A percentile compares a stretch with the other conserved stretches of the same genome.
Conservation (phyloP, 345 rosid species). For the Aethionema arabicum region DNA sequence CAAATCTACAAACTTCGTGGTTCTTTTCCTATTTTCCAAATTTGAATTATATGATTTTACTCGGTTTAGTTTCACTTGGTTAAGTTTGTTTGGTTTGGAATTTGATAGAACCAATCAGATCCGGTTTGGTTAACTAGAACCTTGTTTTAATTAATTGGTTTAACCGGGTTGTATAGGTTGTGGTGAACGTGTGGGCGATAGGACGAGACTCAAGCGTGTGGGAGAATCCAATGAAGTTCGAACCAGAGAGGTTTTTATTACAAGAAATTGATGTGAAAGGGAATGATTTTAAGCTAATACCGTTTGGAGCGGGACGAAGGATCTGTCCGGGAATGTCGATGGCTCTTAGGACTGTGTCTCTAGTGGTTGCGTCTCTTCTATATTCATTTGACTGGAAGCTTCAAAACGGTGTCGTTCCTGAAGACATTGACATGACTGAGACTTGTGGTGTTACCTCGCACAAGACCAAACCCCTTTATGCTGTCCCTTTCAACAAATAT, state of each 20-base stretch:
- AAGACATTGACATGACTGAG: not conserved
- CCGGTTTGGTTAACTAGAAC: too few relatives aligned
- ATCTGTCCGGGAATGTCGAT: not conserved
- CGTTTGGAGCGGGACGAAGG: conserved; percentile 30
- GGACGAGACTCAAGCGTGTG: not conserved
- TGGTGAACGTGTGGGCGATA: conserved; percentile 1
- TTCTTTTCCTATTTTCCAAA: too few relatives aligned
- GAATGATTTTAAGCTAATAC: conserved; percentile 28
- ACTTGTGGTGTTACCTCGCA: not conserved
- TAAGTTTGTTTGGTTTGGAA: too few relatives aligned
- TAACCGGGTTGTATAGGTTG: not conserved
- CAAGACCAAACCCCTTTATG: not conserved
- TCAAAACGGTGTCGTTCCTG: not conserved
- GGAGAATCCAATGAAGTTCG: not conserved
- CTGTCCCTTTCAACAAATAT: not conserved
- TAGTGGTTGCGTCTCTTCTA: conserved; percentile 6
- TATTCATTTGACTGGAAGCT: conserved; percentile 3
- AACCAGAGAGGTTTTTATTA: conserved; percentile 27
- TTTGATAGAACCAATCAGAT: too few relatives aligned
- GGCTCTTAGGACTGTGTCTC: not conserved
- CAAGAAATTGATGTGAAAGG: conserved; percentile 32
- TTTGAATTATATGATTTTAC: too few relatives aligned
- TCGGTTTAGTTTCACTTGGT: too few relatives aligned
- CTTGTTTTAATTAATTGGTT: too few relatives aligned
- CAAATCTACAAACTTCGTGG: too few relatives aligned